Evolutionary conservation across 331 rosid species (phyloP).

Genomic region (Spiraea crenata): DNA sequence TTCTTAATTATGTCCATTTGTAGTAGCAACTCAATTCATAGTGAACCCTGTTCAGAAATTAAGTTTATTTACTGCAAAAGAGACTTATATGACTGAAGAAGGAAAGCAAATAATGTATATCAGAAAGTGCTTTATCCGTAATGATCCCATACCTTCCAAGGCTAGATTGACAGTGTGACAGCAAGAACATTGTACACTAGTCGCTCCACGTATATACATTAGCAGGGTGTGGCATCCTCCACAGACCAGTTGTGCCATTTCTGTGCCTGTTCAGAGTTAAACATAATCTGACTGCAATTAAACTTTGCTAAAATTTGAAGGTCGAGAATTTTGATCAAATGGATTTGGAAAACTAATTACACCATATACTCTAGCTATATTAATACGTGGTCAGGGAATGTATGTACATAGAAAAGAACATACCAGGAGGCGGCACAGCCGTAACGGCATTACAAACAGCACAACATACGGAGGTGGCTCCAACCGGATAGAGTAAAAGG

Average conservation of each 20-base stretch:
- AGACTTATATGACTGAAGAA: not conserved
- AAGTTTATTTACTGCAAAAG: no score
- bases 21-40: no score
- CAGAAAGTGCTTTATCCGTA: not conserved
- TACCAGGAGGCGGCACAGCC: conserved; percentile 90
- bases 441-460: conserved; percentile 95
- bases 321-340: conserved; percentile 5
- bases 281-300: not conserved
- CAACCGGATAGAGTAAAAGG: conserved; percentile 72
- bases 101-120: not conserved
- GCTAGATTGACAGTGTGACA: conserved; percentile 92
- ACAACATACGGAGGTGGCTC: conserved; percentile 89
- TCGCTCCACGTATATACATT: conserved; percentile 91
- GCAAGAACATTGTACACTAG: conserved; percentile 90
- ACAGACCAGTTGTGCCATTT: conserved; percentile 85
- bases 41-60: no score
- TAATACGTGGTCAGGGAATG: not conserved
- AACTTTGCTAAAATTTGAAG: not conserved
- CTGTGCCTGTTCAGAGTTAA: conserved; percentile 50
- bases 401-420: not conserved
- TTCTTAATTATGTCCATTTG: conserved; percentile 10
- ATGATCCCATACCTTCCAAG: conserved; percentile 55
- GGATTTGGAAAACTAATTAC: conserved; percentile 11
- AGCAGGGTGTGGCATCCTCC: conserved; percentile 93
- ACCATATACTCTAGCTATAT: not conserved